A percentile compares a stretch with the other conserved stretches of the same genome.
Evolutionary conservation across 768 basidiomycete species (phyloP).

Genomic region (Lentinula aciculospora): DNA sequence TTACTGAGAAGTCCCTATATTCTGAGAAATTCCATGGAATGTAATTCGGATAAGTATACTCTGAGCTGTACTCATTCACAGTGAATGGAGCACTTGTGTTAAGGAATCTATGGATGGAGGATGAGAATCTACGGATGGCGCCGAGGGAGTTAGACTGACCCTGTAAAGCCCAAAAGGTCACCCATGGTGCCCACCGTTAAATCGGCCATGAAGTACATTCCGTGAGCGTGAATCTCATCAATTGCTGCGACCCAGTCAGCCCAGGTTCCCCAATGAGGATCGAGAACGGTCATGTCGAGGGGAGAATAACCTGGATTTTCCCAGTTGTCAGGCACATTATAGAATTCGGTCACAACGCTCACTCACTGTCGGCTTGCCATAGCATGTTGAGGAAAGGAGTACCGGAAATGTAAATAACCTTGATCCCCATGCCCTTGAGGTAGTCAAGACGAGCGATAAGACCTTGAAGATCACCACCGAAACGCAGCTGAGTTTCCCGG

Average conservation of each 20-base stretch:
- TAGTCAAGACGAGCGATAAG: slow-evolving; percentile 76
- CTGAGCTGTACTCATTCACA: slow-evolving; percentile 63
- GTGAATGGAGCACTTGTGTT: slow-evolving; percentile 80
- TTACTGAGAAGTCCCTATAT: slow-evolving; percentile 80
- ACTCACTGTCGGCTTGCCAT: slow-evolving; percentile 93
- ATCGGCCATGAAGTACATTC: slow-evolving; percentile 92
- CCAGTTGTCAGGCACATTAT: slow-evolving; percentile 6
- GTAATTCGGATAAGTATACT: slow-evolving; percentile 73
- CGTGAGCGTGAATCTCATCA: slow-evolving; percentile 69
- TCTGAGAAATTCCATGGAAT: slow-evolving; percentile 82
- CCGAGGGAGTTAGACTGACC: slow-evolving; percentile 39
- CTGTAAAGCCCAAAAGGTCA: slow-evolving; percentile 81
- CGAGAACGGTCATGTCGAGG: slow-evolving; percentile 83
- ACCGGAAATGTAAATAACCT: slow-evolving; percentile 85
- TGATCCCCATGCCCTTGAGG: slow-evolving; percentile 85
- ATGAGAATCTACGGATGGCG: slow-evolving; percentile 37
- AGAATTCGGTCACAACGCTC: neutral
- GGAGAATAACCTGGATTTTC: slow-evolving; percentile 75
- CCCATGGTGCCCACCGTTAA: slow-evolving; percentile 93
- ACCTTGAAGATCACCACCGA: slow-evolving; percentile 85
- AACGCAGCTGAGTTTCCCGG: slow-evolving; percentile 85
- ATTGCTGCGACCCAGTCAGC: slow-evolving; percentile 74
- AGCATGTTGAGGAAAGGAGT: slow-evolving; percentile 93
- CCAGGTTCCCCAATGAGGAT: slow-evolving; percentile 89
- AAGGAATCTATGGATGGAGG: slow-evolving; percentile 48